Evolutionary conservation across 768 basidiomycete genomes (phyloP), one percentile per base, ranked within the genome.

Genomic region (Grammothele lineata): DNA sequence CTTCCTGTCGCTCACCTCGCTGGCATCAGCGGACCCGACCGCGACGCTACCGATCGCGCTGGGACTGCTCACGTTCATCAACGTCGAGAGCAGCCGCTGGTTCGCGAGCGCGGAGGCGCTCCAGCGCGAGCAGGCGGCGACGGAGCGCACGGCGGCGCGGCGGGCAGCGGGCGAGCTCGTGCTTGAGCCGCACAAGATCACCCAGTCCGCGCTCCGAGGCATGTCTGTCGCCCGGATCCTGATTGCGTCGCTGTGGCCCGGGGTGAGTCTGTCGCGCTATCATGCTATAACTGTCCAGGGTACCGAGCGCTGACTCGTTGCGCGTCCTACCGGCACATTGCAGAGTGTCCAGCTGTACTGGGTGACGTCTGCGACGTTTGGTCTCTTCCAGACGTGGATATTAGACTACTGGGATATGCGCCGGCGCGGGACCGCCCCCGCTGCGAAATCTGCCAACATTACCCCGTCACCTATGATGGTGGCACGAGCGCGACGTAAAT

Each of bases 21-120:
- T 91, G 40, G 69, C 80, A 10, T 82, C 85, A 59, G 71, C 83
- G 9, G 89, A 92, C 61, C 75, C 84, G 23, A 87, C 87, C 0
- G 75, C 76, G 57, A 66, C 76, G 11, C 62, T 91, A 1, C 89
- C 89, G 2, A 80, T 91, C 41, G 66, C 77, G 2, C 70, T 90
- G 18, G 89, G 89, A 6, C 62, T 90, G 37, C 61, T 88, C 33
- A 87, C 85, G 9, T 72, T 91, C 70, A 84, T 83, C 2, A 90
- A 89, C 53, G 83, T 88, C 10, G 89, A 92, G 59, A 81, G 84
- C 7, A 76, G 81, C 27, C 77, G 77, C 33, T 89, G 85, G 87
- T 76, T 89, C 50, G 70, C 82, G 67, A 78, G 73, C 25, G 72
- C 80, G 4, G 75, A 73, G 14, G 78, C 80, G 52, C 72, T 71